These are phyloP conservation scores for Papiliotrema laurentii DNA, from an alignment of 1,284 basidiomycete species.

Conservation along the genomic window DNA sequence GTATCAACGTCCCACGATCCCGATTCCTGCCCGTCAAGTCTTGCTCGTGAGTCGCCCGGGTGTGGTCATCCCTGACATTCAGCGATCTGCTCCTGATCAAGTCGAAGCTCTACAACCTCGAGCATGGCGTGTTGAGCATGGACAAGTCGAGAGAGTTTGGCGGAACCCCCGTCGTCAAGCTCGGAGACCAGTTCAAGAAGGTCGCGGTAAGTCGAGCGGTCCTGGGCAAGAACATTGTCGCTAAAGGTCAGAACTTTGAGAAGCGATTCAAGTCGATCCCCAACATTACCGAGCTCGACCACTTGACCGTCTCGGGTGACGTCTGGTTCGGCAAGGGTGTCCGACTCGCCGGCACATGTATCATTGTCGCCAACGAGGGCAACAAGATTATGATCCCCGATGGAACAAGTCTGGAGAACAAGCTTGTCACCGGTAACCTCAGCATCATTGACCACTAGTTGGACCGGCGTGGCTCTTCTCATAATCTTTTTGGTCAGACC, in stretches of 20 bases:
- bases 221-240: too few relatives aligned
- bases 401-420: slow-evolving; percentile 90
- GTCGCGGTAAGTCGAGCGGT: slow-evolving; percentile 58
- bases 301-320: slow-evolving; percentile 93
- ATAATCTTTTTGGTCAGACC: not conserved
- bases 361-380: slow-evolving; percentile 87
- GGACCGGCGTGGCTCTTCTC: not conserved
- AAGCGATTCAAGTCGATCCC: slow-evolving; percentile 88
- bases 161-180: slow-evolving; percentile 94
- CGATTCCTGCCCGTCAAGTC: slow-evolving; percentile 90
- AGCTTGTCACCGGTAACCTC: slow-evolving; percentile 56
- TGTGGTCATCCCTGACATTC: slow-evolving; percentile 66
- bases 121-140: slow-evolving; percentile 92
- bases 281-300: slow-evolving; percentile 87
- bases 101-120: slow-evolving; percentile 90
- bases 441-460: slow-evolving; percentile 55
- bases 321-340: slow-evolving; percentile 94
- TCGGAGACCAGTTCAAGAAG: slow-evolving; percentile 74
- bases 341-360: slow-evolving; percentile 79
- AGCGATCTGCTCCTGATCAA: slow-evolving; percentile 93
- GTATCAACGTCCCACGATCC: slow-evolving; percentile 94
- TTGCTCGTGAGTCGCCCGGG: slow-evolving; percentile 63
- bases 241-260: slow-evolving; percentile 66
- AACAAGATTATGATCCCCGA: slow-evolving; percentile 94
- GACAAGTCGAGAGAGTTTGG: slow-evolving; percentile 84